Evolutionary conservation across 768 basidiomycete genomes (phyloP).

Genomic region (Paxillus ammoniavirescens): DNA sequence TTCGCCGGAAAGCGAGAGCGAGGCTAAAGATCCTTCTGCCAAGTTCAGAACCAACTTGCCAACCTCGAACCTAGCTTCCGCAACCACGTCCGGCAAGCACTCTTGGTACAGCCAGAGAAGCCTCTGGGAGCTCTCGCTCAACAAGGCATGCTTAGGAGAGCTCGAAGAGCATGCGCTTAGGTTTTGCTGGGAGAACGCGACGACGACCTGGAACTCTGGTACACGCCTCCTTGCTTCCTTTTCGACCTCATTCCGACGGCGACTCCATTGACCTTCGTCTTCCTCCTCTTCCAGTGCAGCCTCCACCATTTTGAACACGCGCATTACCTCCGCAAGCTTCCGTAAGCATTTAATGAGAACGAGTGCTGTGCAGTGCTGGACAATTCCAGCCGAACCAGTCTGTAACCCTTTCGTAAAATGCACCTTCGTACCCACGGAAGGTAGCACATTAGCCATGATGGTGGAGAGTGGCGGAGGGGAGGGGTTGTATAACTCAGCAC

Average conservation of each 20-base stretch:
- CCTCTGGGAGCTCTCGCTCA: slow-evolving; percentile 78
- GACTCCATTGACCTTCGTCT: slow-evolving; percentile 71
- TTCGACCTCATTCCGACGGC: slow-evolving; percentile 64
- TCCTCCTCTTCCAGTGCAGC: slow-evolving; percentile 58
- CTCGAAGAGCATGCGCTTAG: slow-evolving; percentile 26
- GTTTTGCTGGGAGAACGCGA: slow-evolving; percentile 72
- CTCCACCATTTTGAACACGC: slow-evolving; percentile 48
- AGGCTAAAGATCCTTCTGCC: slow-evolving; percentile 27
- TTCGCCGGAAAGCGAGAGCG: slow-evolving; percentile 12
- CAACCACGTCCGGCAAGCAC: slow-evolving; percentile 68
- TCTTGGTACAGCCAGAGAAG: slow-evolving; percentile 85
- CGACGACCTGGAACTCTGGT: slow-evolving; percentile 84
- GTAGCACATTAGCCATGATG: slow-evolving; percentile 79
- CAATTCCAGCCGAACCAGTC: slow-evolving; percentile 58
- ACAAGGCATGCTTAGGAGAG: slow-evolving; percentile 51
- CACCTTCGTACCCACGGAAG: slow-evolving; percentile 64
- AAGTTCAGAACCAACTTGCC: slow-evolving; percentile 69
- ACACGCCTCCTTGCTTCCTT: slow-evolving; percentile 71
- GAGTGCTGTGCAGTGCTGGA: slow-evolving; percentile 83
- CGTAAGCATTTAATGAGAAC: slow-evolving; percentile 71
- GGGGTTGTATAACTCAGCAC: slow-evolving; percentile 53
- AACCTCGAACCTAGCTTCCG: slow-evolving; percentile 82
- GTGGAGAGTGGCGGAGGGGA: slow-evolving; percentile 69
- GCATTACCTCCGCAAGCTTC: slow-evolving; percentile 62
- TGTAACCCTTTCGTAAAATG: slow-evolving; percentile 84